Evolutionary conservation across 225 moss, liverwort and hornwort species (phyloP), one percentile per base, ranked within the genome.

Genomic region (Takakia lepidozioides): DNA sequence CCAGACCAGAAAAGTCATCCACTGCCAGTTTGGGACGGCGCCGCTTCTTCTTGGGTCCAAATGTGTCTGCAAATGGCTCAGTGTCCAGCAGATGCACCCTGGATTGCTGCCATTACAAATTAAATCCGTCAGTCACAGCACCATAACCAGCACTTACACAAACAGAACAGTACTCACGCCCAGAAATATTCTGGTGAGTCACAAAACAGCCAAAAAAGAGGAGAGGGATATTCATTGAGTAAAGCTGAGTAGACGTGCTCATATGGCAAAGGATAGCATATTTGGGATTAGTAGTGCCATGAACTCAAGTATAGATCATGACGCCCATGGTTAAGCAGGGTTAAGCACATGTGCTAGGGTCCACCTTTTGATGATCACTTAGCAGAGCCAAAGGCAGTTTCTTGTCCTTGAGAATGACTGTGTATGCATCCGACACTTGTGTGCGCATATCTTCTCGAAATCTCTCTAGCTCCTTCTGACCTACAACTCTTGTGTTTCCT

Each of bases 381-480:
- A 98, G 64, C 43, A 98, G 57, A 19, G 90, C 82, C 14, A 98
- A 65, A 25, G 95, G 95, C 7, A 98, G 66, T 51, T 87, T 98
- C 61, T 98, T 98, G 45, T 91, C 95, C 57, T 98, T 98, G 68
- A 98, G 53, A 20, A 98, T 80, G 1, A 98, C 91, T 25, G 95
- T 87, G 19, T 98, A 98, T 7, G 95, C 66, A 56, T 98, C 85
- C 4, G 87, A 69, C 19, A 91, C 90, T n/a, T 80, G 67, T 29
- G 82, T 81, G 20, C 84, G 82, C 95, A 98, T 91, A 65, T 91
- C 95, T 56, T 91, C 95, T 40, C 95, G 74, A 52, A 98, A 98
- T 4, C 75, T 85, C 40, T 90, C 75, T 49, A 98, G 69, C 53
- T 98, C 85, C 75, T 88, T 98, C 63, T 87, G 91, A 14, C 95